Base-by-base conservation (phyloP, 495 filamentous ascomycete species). In the Penicillium salamii region DNA sequence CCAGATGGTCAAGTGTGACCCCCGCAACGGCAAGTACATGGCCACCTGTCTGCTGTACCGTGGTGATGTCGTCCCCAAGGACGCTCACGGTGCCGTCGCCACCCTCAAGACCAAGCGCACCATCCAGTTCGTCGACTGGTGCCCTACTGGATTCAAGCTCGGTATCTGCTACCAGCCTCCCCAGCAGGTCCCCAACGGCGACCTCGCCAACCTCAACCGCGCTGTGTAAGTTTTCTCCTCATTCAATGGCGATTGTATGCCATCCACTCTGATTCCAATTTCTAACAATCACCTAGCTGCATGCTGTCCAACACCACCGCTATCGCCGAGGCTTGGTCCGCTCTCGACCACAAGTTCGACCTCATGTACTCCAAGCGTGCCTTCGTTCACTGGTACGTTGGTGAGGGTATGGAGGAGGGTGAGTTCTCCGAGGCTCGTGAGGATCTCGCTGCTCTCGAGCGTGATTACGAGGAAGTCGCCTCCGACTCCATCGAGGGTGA, bases 321-420 rank as follows among this genome's bases (percentile, higher is more conserved):
- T 63, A 98, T 98, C 68, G 89, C 91, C 63, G 92, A 98, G 78
- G 93, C 93, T 48, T 98, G 93, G 93, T 90, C 90, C 40, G 89
- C 92, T 61, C 87, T 98, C 43, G 95, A 92, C 47, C 86, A 88
- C 82, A 98, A 98, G 77, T 98, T 98, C 76, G 93, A 98, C 61
- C 90, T 98, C 67, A 98, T 98, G 93, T 97, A 97, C 82, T 91
- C 91, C 69, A 98, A 98, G 85, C 93, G 93, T 74, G 93, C 93
- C 47, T 98, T 98, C 78, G 93, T 98, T 42, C 93, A 98, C 76
- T 98, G 93, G 93, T 98, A 98, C 63, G 93, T 98, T 69, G 93
- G 93, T 76, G 93, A 98, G 81, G 93, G 93, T 83, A 98, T 98
- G 93, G 93, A 98, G 80, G 93, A 98, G 74, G 93, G 93, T 67